Conservation (phyloP, 805 yeast species). For the Metschnikowia borealis region DNA sequence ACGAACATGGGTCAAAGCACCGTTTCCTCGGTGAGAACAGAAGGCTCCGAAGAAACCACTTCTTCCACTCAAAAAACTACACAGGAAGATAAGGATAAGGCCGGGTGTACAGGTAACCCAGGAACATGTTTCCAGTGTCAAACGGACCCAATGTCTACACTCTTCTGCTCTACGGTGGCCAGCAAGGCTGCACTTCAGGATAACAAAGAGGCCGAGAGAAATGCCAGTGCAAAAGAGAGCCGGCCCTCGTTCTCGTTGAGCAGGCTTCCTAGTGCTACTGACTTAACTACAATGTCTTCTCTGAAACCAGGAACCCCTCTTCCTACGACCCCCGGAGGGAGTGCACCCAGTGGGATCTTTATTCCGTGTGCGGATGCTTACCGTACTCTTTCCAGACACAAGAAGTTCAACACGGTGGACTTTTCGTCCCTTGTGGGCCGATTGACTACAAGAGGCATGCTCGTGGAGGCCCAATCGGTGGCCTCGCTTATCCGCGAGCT, state of each 20-base stretch:
- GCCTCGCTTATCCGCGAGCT: slow-evolving; percentile 80
- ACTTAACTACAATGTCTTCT: neutral
- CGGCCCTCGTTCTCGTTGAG: neutral
- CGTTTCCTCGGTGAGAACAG: slow-evolving; percentile 29
- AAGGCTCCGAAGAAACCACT: neutral
- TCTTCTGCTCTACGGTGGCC: slow-evolving; percentile 85
- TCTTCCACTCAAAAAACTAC: neutral
- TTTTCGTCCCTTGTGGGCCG: slow-evolving; percentile 70
- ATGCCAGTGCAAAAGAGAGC: slow-evolving; percentile 4
- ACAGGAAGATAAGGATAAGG: slow-evolving; percentile 16
- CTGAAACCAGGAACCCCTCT: slow-evolving; percentile 18
- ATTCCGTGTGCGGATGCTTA: slow-evolving; percentile 91
- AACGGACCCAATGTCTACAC: slow-evolving; percentile 79
- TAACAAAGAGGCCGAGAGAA: neutral
- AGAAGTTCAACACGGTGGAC: slow-evolving; percentile 68
- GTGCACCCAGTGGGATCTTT: slow-evolving; percentile 42
- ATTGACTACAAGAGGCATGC: slow-evolving; percentile 78
- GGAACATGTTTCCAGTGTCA: slow-evolving; percentile 85
- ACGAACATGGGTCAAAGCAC: slow-evolving; percentile 38
- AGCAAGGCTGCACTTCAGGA: slow-evolving; percentile 35
- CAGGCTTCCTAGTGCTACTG: slow-evolving; percentile 1
- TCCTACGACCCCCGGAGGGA: slow-evolving; percentile 17
- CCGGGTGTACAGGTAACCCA: slow-evolving; percentile 80
- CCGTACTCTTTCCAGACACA: slow-evolving; percentile 78
- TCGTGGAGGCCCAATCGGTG: slow-evolving; percentile 87